These are phyloP conservation scores for Lachancea fermentati DNA, from an alignment of 805 yeast species.

Conservation along the genomic window DNA sequence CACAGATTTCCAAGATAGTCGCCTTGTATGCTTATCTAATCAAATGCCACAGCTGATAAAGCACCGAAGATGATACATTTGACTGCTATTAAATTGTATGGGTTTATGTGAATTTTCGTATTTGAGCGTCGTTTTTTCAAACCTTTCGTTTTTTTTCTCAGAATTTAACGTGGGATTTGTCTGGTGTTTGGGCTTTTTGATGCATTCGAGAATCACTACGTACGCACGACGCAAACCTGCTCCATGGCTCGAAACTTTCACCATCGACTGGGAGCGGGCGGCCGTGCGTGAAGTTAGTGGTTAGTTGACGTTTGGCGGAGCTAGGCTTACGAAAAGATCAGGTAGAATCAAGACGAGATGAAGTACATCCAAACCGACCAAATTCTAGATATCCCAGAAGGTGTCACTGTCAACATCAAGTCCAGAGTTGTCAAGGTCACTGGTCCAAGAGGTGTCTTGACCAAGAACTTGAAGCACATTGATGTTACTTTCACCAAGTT, in stretches of 20 bases:
- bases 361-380: conserved; percentile 87
- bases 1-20: too few relatives aligned
- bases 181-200: too few relatives aligned
- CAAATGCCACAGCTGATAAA: too few relatives aligned
- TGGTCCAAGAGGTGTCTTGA: conserved; percentile 96
- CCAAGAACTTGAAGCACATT: conserved; percentile 89
- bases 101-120: not conserved
- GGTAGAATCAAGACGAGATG: conserved; percentile 36
- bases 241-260: not conserved
- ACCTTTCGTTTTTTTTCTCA: not conserved
- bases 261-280: not conserved
- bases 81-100: not conserved
- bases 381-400: conserved; percentile 82
- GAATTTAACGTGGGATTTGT: not conserved
- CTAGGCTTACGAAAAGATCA: not conserved
- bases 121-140: not conserved
- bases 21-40: too few relatives aligned
- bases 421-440: conserved; percentile 84
- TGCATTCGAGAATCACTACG: not conserved
- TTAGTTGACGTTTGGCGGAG: not conserved
- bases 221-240: not conserved
- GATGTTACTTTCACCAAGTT: conserved; percentile 88
- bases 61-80: too few relatives aligned
- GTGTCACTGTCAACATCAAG: conserved; percentile 85
- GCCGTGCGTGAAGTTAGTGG: not conserved